Base-by-base conservation (phyloP, 2,329 filamentous ascomycete species). In the Pezizomycotina sp. region DNA sequence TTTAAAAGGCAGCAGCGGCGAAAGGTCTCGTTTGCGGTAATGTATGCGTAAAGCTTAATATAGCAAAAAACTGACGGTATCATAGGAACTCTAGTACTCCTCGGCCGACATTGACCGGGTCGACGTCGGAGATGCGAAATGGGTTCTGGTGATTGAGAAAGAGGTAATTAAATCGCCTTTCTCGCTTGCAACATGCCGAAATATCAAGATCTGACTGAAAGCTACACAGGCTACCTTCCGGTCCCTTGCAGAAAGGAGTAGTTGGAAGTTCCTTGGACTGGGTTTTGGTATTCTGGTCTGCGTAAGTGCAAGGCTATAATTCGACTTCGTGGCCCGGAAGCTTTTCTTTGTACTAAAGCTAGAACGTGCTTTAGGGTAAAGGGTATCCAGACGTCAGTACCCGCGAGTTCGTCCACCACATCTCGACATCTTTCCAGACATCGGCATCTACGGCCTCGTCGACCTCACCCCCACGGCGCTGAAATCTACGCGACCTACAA, bases 321-420 rank as follows among this genome's bases (percentile, higher is more conserved):
- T n/a, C n/a, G n/a, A n/a, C n/a, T n/a, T n/a, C n/a, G n/a, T n/a
- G n/a, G n/a, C n/a, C n/a, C n/a, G n/a, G n/a, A n/a, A n/a, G n/a
- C n/a, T n/a, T n/a, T n/a, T n/a, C n/a, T n/a, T n/a, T n/a, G n/a
- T n/a, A n/a, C n/a, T n/a, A n/a, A n/a, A n/a, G n/a, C n/a, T n/a
- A n/a, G n/a, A n/a, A n/a, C n/a, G n/a, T n/a, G n/a, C n/a, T 21
- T 3, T 34, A 82, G 75, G 80, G 72, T 1, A 89, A 84, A 61
- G 81, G 81, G 2, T 89, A 82, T 50, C 79, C 81, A 0, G 81
- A 89, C 48, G 59, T 86, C 30, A 64, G 67, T 1, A 82, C 78
- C 0, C 63, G 77, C 5, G 63, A 64, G 10, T 74, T 86, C 34
- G 58, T 86, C 1, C 62, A 64, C 26, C 53, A 61, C 8, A 36